Conservation (phyloP, 2,329 filamentous ascomycete species). For the Byssothecium circinans region DNA sequence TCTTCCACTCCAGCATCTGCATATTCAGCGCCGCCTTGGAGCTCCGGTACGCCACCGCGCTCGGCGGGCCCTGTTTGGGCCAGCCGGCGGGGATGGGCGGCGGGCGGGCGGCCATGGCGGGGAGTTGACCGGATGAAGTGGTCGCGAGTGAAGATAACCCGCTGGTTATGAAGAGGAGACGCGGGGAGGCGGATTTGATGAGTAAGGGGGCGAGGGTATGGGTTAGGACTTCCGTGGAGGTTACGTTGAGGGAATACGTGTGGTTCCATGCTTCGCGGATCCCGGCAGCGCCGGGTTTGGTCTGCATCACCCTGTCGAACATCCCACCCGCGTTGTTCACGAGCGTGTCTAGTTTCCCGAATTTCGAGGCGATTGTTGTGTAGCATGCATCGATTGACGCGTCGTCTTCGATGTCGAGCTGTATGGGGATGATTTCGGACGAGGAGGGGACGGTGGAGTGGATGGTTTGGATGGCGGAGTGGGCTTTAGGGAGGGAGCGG, state of each 20-base stretch:
- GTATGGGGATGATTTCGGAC: conserved; percentile 51
- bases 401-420: conserved; percentile 59
- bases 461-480: conserved; percentile 50
- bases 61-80: conserved; percentile 45
- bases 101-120: conserved; percentile 23
- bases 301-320: conserved; percentile 46
- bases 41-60: conserved; percentile 43
- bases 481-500: conserved; percentile 55
- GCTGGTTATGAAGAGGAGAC: conserved; percentile 45
- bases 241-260: conserved; percentile 44
- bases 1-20: conserved; percentile 53
- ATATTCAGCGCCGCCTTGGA: conserved; percentile 54
- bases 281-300: conserved; percentile 24
- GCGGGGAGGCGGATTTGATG: conserved; percentile 35
- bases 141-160: conserved; percentile 45
- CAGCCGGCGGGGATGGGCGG: conserved; percentile 46
- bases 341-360: conserved; percentile 55
- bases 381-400: conserved; percentile 54
- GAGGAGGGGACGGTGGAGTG: conserved; percentile 46
- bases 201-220: conserved; percentile 41
- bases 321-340: conserved; percentile 61
- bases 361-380: conserved; percentile 46
- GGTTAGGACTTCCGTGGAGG: conserved; percentile 44
- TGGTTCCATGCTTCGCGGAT: conserved; percentile 43
- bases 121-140: conserved; percentile 25